phyloP scores from a whole-genome alignment of 192 early-diverging fungal genomes.

The Backusella luteola region DNA sequence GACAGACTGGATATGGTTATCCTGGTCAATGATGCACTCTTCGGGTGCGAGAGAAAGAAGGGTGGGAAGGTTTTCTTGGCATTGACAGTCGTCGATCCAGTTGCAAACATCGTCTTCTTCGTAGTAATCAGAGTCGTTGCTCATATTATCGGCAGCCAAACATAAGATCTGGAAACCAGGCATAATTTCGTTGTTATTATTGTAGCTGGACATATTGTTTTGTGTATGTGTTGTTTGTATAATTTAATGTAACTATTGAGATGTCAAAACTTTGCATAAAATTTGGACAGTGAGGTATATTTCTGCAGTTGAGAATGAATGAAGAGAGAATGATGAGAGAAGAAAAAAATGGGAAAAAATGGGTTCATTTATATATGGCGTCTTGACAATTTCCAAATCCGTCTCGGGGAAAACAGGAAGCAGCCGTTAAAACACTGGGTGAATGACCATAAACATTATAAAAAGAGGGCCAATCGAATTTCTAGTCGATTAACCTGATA shows the following conservation, averaged over 20 bases:
- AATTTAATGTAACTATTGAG: background rate
- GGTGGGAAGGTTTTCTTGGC: slow-evolving; percentile 24
- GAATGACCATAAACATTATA: slow-evolving; percentile 9
- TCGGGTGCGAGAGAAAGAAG: slow-evolving; percentile 30
- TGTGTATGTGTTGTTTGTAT: background rate
- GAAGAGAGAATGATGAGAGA: background rate
- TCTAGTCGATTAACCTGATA: background rate
- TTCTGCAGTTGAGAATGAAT: background rate
- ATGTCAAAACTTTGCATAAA: slow-evolving; percentile 1
- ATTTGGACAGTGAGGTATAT: background rate
- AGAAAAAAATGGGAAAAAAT: background rate
- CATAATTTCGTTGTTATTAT: background rate
- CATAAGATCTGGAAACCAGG: slow-evolving; percentile 3
- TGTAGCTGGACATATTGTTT: background rate
- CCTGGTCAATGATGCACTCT: slow-evolving; percentile 12
- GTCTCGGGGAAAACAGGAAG: background rate
- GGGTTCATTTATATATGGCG: background rate
- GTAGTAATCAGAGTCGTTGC: background rate
- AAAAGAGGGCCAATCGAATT: background rate
- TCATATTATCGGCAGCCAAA: background rate
- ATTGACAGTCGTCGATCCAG: slow-evolving; percentile 16
- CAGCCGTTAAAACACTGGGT: slow-evolving; percentile 1
- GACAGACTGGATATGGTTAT: slow-evolving; percentile 18
- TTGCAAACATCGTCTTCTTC: slow-evolving; percentile 3
- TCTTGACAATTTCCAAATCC: background rate